Percentiles rank a stretch among this genome's conserved stretches.
Evolutionary conservation across 1,284 basidiomycete species (phyloP).

Genomic region (Phaffia rhodozyma): DNA sequence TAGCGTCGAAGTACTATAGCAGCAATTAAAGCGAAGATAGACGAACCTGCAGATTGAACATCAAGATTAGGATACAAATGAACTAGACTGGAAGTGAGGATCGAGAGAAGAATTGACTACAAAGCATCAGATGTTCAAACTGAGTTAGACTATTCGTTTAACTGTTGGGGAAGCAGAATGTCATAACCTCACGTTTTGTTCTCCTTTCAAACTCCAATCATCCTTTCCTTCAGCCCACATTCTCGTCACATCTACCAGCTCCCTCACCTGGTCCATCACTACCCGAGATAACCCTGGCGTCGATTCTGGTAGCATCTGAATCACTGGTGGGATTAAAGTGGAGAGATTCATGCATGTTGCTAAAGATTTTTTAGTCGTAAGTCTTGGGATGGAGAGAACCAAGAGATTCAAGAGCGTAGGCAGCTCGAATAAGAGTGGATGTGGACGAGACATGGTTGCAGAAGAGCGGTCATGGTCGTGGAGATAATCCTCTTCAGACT

Average conservation of each 20-base stretch:
- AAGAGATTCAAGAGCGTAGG: slow-evolving; percentile 9
- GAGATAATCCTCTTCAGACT: background rate
- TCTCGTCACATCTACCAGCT: background rate
- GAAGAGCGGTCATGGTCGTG: background rate
- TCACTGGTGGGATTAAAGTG: slow-evolving; percentile 5
- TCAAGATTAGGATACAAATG: slow-evolving; percentile 5
- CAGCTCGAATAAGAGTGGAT: background rate
- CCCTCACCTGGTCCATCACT: background rate
- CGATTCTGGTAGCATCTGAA: background rate
- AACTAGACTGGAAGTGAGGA: background rate
- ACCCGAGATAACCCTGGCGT: background rate
- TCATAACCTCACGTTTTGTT: slow-evolving; percentile 6
- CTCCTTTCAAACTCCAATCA: slow-evolving; percentile 15
- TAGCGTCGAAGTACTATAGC: too few relatives aligned
- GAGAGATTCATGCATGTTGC: slow-evolving; percentile 12
- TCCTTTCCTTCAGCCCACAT: slow-evolving; percentile 1
- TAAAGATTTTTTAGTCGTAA: slow-evolving; percentile 3
- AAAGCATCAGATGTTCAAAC: background rate
- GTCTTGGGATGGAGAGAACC: background rate
- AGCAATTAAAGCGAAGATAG: too few relatives aligned
- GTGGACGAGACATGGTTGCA: background rate
- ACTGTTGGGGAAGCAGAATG: background rate
- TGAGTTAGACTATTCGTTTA: background rate
- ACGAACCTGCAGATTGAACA: background rate
- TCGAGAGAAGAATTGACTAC: slow-evolving; percentile 7